A percentile compares a stretch with the other conserved stretches of the same genome.
Evolutionary conservation across 371 early-diverging fungal genomes (phyloP).

Genomic region (Catenaria anguillulae): DNA sequence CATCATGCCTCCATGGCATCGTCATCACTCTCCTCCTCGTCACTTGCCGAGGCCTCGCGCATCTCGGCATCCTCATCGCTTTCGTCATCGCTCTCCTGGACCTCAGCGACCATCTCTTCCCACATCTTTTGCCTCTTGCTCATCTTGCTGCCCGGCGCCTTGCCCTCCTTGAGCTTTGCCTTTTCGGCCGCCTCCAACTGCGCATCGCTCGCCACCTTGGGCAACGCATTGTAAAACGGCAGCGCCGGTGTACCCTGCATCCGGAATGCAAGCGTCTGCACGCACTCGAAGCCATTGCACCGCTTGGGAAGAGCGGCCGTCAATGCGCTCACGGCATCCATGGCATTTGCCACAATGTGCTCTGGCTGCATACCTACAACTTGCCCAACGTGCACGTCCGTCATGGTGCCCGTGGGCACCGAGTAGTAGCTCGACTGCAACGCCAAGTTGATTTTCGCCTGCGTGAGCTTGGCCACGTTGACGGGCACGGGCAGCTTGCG

Average conservation of each 20-base stretch:
- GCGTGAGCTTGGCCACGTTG: constrained; percentile 40
- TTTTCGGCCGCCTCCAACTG: not conserved
- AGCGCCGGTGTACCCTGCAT: constrained; percentile 58
- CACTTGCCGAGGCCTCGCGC: no score
- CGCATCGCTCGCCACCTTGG: constrained; percentile 12
- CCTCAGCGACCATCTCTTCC: constrained; percentile 15
- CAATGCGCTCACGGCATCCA: constrained; percentile 37
- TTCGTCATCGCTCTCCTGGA: constrained; percentile 18
- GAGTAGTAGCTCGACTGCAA: constrained; percentile 49
- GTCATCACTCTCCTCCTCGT: constrained; percentile 11
- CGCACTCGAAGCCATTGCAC: constrained; percentile 56
- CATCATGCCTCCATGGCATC: not conserved
- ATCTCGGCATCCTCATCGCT: no score
- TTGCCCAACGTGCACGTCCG: not conserved
- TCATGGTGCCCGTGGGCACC: constrained; percentile 12
- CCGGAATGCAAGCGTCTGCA: constrained; percentile 65
- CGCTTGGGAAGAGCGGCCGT: constrained; percentile 28
- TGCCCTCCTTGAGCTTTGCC: not conserved
- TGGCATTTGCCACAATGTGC: constrained; percentile 61
- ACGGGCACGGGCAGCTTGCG: constrained; percentile 52
- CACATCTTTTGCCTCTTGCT: constrained; percentile 8
- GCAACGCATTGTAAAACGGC: constrained; percentile 52
- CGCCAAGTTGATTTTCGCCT: constrained; percentile 22
- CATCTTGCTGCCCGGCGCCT: not conserved
- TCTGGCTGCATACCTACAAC: constrained; percentile 8